Evolutionary conservation across 768 basidiomycete genomes (phyloP), one percentile per base, ranked within the genome.

Genomic region (Hirschioporus abietinus): DNA sequence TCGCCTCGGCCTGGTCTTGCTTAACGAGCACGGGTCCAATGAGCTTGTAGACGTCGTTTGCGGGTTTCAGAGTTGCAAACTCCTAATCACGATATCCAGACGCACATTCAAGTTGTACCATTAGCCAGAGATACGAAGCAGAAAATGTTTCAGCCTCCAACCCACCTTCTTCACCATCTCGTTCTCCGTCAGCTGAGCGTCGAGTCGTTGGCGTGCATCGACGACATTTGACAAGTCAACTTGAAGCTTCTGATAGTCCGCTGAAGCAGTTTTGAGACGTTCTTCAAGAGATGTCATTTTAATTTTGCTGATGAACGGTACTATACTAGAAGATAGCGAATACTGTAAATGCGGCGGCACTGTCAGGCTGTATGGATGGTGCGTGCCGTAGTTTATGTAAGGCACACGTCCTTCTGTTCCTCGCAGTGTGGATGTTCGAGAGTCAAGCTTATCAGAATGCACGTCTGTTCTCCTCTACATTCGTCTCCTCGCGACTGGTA

Each of bases 111-210:
- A n/a, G n/a, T n/a, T 17, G 20, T 60, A 30, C 68, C 35, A 64
- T 30, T 30, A 30, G 30, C 30, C 30, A 30, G 8, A 30, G 30
- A 30, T 30, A 26, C 30, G 42, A 60, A 6, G 64, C 24, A 60
- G n/a, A 58, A 27, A 18, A 58, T 64, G 27, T n/a, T 18, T 62
- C 15, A 10, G 15, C 12, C 12, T 42, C 23, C 34, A 60, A 58
- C 76, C 23, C 52, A 90, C 96, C 85, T 96, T 93, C 75, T 93
- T 88, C 60, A 98, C 96, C 62, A 88, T 80, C 76, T 97, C 93
- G 77, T 95, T 97, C 79, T 98, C 96, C 7, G 90, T 88, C 59
- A 90, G 78, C 74, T 97, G 95, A 0, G 94, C 88, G 68, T 96
- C 96, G n/a, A 98, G 83, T 65, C 86, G 84, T 71, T 96, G 93